A percentile compares a stretch with the other conserved stretches of the same genome.
Conservation (phyloP, 441 rosid genomes). For the Erysimum cheiri region DNA sequence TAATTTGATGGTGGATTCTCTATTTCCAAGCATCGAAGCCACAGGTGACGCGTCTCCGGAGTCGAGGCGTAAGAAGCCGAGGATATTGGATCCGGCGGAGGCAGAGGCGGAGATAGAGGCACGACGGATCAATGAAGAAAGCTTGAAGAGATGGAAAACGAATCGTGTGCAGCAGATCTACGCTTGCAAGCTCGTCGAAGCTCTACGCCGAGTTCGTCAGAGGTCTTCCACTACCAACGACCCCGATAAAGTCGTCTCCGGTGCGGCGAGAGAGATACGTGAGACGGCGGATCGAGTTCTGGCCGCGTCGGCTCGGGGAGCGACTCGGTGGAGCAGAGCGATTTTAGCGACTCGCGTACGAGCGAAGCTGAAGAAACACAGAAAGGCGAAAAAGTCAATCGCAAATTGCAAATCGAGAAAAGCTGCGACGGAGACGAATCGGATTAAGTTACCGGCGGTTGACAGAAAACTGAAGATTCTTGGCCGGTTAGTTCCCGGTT, state of each 20-base stretch:
- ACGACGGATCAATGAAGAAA: slow-evolving; percentile 26
- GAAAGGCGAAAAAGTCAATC: slow-evolving; percentile 42
- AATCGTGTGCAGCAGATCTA: slow-evolving; percentile 61
- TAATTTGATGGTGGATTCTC: slow-evolving; percentile 49
- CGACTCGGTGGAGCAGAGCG: slow-evolving; percentile 46
- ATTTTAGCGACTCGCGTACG: slow-evolving; percentile 36
- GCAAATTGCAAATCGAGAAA: slow-evolving; percentile 33
- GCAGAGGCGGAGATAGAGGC: slow-evolving; percentile 14
- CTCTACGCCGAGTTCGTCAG: slow-evolving; percentile 53
- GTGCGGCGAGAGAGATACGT: slow-evolving; percentile 47
- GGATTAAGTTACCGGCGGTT: slow-evolving; percentile 50
- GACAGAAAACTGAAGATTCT: slow-evolving; percentile 52
- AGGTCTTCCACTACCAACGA: slow-evolving; percentile 3
- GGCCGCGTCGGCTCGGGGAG: slow-evolving; percentile 59
- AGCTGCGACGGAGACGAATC: not conserved
- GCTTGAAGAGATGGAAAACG: slow-evolving; percentile 56
- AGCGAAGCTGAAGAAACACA: slow-evolving; percentile 45
- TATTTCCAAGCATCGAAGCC: slow-evolving; percentile 35
- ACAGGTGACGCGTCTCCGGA: slow-evolving; percentile 46
- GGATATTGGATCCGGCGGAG: slow-evolving; percentile 42
- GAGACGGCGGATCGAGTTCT: slow-evolving; percentile 58
- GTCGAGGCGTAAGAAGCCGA: slow-evolving; percentile 56
- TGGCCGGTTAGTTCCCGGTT: slow-evolving; percentile 66
- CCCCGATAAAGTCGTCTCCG: not conserved
- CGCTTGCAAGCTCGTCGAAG: slow-evolving; percentile 58